phyloP scores from a whole-genome alignment of 1,139 yeast genomes.

The Candida glucosophila region DNA sequence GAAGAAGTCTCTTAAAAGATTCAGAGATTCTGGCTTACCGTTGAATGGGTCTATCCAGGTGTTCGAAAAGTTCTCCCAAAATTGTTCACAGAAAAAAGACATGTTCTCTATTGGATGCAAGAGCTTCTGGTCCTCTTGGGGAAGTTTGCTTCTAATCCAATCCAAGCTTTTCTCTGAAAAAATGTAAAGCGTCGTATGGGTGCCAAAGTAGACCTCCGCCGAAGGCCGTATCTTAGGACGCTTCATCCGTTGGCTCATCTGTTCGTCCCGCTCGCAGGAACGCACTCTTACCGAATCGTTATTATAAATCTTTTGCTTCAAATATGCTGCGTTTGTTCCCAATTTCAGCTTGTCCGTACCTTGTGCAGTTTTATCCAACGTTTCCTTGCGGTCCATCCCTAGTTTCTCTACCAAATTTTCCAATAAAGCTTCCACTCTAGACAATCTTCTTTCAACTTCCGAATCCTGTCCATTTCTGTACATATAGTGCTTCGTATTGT shows the following conservation, averaged over 20 bases:
- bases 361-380: too few species aligned
- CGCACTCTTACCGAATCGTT: too few species aligned
- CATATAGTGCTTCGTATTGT: not conserved
- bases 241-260: not conserved
- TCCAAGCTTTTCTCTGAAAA: constrained; percentile 27
- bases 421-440: constrained; percentile 1
- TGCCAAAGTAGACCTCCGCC: constrained; percentile 32
- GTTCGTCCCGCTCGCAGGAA: constrained; percentile 1
- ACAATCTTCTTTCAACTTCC: not conserved
- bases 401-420: not conserved
- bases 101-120: constrained; percentile 23
- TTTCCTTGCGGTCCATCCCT: too few species aligned
- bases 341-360: too few species aligned
- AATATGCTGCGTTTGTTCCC: too few species aligned
- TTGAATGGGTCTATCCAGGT: constrained; percentile 30
- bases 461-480: not conserved
- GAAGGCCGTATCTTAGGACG: too few species aligned
- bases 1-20: constrained; percentile 19
- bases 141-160: constrained; percentile 23
- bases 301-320: too few species aligned
- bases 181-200: constrained; percentile 31
- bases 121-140: constrained; percentile 13
- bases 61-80: constrained; percentile 13
- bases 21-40: constrained; percentile 12
- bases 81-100: constrained; percentile 14